Evolutionary conservation across 441 rosid species (phyloP).

Genomic region (Corymbia calophylla): DNA sequence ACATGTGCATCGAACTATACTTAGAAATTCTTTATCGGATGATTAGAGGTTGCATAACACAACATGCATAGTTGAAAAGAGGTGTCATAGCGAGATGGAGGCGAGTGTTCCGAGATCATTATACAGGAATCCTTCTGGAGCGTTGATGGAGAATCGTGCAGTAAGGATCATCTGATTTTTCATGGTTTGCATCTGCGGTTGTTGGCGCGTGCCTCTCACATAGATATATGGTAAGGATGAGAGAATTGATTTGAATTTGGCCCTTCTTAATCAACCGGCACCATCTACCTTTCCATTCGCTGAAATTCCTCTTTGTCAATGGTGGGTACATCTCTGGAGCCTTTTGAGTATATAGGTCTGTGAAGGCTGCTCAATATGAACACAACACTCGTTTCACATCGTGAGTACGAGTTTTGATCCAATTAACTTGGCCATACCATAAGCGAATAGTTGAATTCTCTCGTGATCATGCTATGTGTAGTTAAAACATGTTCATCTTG

Average conservation of each 20-base stretch:
- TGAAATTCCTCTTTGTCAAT: not conserved
- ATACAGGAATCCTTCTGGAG: not conserved
- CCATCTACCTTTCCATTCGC: not conserved
- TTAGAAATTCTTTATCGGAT: not conserved
- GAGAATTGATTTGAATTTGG: not conserved
- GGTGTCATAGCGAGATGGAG: too few species aligned
- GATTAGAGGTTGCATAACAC: fast-evolving
- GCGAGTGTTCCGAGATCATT: not conserved
- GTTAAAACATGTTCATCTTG: not conserved
- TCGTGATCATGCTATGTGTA: not conserved
- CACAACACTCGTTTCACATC: not conserved
- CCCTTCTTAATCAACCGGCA: not conserved
- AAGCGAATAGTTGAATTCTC: not conserved
- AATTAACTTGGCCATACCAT: not conserved
- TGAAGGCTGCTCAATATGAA: not conserved
- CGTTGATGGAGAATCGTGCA: not conserved
- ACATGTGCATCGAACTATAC: not conserved
- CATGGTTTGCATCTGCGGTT: not conserved
- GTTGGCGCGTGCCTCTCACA: not conserved
- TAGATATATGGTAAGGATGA: not conserved
- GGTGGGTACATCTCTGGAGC: not conserved
- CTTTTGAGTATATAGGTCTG: not conserved
- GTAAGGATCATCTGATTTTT: not conserved
- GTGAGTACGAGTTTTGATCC: not conserved
- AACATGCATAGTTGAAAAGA: not conserved